Base-by-base conservation (phyloP, 345 rosid genomes). In the Hirschfeldia incana region DNA sequence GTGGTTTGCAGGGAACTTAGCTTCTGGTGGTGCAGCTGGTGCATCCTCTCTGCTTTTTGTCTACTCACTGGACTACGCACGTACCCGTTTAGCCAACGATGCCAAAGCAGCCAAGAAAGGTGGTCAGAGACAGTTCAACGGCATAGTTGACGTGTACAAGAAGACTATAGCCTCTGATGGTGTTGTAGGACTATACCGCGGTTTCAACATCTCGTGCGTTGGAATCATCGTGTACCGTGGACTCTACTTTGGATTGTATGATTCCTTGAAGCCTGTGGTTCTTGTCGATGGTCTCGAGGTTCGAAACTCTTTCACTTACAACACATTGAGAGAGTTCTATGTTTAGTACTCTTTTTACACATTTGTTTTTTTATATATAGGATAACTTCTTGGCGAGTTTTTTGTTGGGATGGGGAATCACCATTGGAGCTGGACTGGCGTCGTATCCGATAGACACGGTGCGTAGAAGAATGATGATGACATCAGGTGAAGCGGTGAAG, bases 391-490 rank as follows among this genome's bases (percentile, higher is more conserved):
- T 92, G 39, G 97, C 97, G 72, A 92, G 97, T 83, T 92, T 92
- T 73, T 88, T 89, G 8, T 86, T 92, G 10, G 97, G 97, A 33
- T 92, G 97, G 97, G 87, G 88, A 75, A 91, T 92, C 79, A 92
- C 97, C 30, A 89, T 88, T 5, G 97, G 96, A 75, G 97, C 96
- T 61, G 96, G 97, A 17, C 90, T 92, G 75, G 94, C 96, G 1
- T 89, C 97, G 9, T 92, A 92, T 80, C 97, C 97, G 3, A 85
- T 92, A 15, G 97, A 92, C 81, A 91, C 97, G 0, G 97, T 91
- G 53, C 97, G 97, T 10, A 91, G 97, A 88, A 92, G 97, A 83
- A 92, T 92, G 97, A 92, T 92, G 97, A 92, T 92, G 97, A 92
- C 97, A 2, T 92, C 97, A 0, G 97, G 97, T 55, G 96, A 92